Evolutionary conservation across 2,329 filamentous ascomycete genomes (phyloP).

Genomic region (Fusarium nygamai): DNA sequence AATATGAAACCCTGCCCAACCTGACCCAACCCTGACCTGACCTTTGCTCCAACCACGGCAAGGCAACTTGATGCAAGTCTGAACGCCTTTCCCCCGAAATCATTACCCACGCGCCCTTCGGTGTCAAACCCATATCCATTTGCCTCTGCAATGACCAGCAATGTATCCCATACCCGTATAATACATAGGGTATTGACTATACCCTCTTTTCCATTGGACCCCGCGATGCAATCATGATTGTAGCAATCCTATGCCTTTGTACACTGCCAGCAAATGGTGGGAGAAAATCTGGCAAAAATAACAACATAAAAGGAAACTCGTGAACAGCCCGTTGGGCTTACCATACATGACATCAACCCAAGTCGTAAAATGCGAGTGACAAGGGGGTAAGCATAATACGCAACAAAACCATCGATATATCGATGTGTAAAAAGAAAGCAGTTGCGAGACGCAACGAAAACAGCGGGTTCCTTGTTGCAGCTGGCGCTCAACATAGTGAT

Average conservation of each 20-base stretch:
- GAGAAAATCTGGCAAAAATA: conserved; percentile 16
- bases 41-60: conserved; percentile 26
- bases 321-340: conserved; percentile 35
- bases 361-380: conserved; percentile 2
- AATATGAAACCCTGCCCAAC: conserved; percentile 13
- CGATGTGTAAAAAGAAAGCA: conserved; percentile 11
- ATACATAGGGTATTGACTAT: conserved; percentile 25
- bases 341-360: conserved; percentile 27
- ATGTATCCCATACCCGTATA: conserved; percentile 27
- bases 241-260: conserved; percentile 23
- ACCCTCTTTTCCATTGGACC: conserved; percentile 31
- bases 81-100: conserved; percentile 37
- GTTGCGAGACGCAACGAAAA: conserved; percentile 3
- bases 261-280: conserved; percentile 24
- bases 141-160: conserved; percentile 24
- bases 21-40: conserved; percentile 14
- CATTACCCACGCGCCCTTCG: conserved; percentile 38
- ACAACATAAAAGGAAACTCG: conserved; percentile 37
- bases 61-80: conserved; percentile 30
- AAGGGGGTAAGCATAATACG: conserved; percentile 17
- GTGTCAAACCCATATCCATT: conserved; percentile 17
- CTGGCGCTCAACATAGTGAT: conserved; percentile 10
- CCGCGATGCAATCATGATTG: conserved; percentile 39
- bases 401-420: conserved; percentile 15
- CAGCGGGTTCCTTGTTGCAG: neutral